These are phyloP conservation scores for Parathielavia hyrcaniae DNA, from an alignment of 495 filamentous ascomycete genomes.

Conservation along the genomic window DNA sequence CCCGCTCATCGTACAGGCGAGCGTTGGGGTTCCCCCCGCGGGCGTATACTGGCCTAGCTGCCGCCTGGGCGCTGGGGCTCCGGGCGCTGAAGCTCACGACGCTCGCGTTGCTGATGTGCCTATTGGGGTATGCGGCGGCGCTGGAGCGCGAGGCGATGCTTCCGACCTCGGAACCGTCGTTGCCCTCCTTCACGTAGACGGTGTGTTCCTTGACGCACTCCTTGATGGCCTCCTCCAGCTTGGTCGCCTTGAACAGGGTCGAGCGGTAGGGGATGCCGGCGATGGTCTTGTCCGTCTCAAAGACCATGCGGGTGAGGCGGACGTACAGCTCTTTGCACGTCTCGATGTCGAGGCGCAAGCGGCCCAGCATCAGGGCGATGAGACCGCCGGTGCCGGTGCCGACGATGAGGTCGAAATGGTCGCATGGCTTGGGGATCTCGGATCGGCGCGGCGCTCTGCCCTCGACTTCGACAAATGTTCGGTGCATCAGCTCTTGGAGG, in stretches of 20 bases:
- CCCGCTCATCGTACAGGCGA: conserved; percentile 72
- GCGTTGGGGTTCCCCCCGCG: conserved; percentile 54
- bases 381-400: conserved; percentile 93
- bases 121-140: conserved; percentile 34
- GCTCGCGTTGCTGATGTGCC: conserved; percentile 56
- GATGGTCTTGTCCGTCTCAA: conserved; percentile 96
- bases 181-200: conserved; percentile 72
- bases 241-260: conserved; percentile 92
- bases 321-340: conserved; percentile 96
- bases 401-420: conserved; percentile 94
- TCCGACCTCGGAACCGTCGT: conserved; percentile 44
- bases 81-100: conserved; percentile 53
- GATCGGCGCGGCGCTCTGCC: conserved; percentile 74
- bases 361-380: conserved; percentile 93
- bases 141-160: conserved; percentile 36
- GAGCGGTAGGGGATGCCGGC: conserved; percentile 88
- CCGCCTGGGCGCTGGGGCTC: conserved; percentile 37
- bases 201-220: conserved; percentile 86
- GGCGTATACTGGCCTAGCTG: conserved; percentile 38
- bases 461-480: conserved; percentile 78
- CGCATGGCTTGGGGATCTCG: conserved; percentile 93
- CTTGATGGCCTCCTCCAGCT: conserved; percentile 87
- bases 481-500: conserved; percentile 93
- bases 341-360: conserved; percentile 84
- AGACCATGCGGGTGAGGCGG: conserved; percentile 85